phyloP scores from a whole-genome alignment of 2,329 filamentous ascomycete species.

The Xylariaceae sp. region DNA sequence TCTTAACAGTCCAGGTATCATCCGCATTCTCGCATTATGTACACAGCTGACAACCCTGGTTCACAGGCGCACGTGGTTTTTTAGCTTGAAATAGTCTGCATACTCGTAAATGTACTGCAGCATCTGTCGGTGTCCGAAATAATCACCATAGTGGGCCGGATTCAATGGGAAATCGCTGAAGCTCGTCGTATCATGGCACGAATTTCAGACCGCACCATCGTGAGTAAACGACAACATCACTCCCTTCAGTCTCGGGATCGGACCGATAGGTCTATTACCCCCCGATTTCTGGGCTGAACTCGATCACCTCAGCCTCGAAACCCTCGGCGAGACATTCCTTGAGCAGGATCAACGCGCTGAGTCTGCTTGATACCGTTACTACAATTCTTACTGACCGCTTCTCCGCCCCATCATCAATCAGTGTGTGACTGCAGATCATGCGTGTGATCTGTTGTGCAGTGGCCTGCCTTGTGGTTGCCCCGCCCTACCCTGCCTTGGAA shows the following conservation, averaged over 20 bases:
- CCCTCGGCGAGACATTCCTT: conserved; percentile 48
- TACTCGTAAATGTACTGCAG: conserved; percentile 46
- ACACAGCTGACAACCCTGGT: conserved; percentile 42
- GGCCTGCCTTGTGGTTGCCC: conserved; percentile 6
- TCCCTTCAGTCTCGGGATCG: conserved; percentile 23
- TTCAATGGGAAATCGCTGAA: conserved; percentile 50
- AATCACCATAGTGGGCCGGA: conserved; percentile 45
- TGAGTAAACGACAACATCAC: conserved; percentile 44
- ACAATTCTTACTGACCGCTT: conserved; percentile 23
- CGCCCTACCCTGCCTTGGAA: conserved; percentile 23
- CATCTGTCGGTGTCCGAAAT: conserved; percentile 44
- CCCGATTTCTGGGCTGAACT: conserved; percentile 43
- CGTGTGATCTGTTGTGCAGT: conserved; percentile 28
- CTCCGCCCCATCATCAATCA: conserved; percentile 17
- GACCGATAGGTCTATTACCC: conserved; percentile 48
- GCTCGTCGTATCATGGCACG: conserved; percentile 45
- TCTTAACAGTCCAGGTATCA: conserved; percentile 41
- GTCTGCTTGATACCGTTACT: conserved; percentile 29
- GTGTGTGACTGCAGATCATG: conserved; percentile 29
- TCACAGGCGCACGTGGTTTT: conserved; percentile 42
- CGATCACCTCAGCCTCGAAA: conserved; percentile 44
- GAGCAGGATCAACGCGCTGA: conserved; percentile 44
- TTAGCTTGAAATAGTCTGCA: conserved; percentile 44
- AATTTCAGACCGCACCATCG: conserved; percentile 45
- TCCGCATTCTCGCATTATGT: conserved; percentile 31